phyloP scores from a whole-genome alignment of 2,329 filamentous ascomycete species.

The Talaromyces marneffei region DNA sequence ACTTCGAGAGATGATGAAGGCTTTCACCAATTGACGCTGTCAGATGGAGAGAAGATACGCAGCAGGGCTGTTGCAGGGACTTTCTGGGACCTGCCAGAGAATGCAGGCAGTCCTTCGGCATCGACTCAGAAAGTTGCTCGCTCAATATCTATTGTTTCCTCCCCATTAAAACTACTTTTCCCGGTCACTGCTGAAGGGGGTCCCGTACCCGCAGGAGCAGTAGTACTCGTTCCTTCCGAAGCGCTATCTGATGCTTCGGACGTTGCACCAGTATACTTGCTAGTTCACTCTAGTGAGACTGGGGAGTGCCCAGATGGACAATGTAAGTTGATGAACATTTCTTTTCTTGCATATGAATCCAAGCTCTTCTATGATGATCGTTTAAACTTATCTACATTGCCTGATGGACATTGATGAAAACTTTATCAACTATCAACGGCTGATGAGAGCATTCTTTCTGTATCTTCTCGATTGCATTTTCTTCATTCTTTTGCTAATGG shows the following conservation, averaged over 20 bases:
- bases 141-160: constrained; percentile 64
- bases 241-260: constrained; percentile 22
- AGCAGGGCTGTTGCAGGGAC: constrained; percentile 35
- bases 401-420: constrained; percentile 88
- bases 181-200: constrained; percentile 66
- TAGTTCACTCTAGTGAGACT: constrained; percentile 81
- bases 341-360: constrained; percentile 12
- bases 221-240: constrained; percentile 36
- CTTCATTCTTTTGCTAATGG: constrained; percentile 29
- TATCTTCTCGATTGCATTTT: not conserved
- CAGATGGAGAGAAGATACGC: constrained; percentile 33
- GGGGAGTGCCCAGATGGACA: constrained; percentile 85
- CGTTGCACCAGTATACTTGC: constrained; percentile 50
- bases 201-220: constrained; percentile 64
- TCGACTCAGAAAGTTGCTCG: constrained; percentile 46
- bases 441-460: constrained; percentile 53
- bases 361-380: constrained; percentile 70
- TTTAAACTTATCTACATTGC: constrained; percentile 99
- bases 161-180: constrained; percentile 62
- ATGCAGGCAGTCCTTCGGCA: constrained; percentile 14
- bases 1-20: constrained; percentile 16
- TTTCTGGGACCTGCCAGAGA: constrained; percentile 31
- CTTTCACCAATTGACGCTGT: constrained; percentile 28
- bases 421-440: constrained; percentile 56
- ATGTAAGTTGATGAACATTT: constrained; percentile 60